Evolutionary conservation across 768 basidiomycete genomes (phyloP), one percentile per base, ranked within the genome.

Genomic region (Crepidotus variabilis): DNA sequence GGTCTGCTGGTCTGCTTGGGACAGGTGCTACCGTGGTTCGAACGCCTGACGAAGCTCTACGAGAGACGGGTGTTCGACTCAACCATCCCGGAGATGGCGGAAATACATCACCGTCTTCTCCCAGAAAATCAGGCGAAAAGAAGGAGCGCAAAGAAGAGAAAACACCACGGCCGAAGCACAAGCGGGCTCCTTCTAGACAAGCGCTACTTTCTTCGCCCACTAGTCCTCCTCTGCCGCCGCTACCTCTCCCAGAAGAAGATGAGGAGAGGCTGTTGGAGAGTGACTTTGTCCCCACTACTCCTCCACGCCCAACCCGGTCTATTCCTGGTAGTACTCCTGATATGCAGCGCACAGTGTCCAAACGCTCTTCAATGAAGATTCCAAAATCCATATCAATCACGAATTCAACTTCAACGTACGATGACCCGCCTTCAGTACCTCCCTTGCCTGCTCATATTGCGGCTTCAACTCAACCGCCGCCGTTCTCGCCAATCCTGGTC

Each of bases 41-140:
- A 55, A 92, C 91, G 0, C 91, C 91, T 7, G 84, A 87, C 60
- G 91, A 93, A 54, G 90, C 90, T 20, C 74, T 93, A 28, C 74
- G 75, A 47, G 78, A 78, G 49, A 78, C 79, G 0, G 70, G 74
- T 18, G 74, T 81, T 2, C 68, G 78, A 46, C 68, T 78, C n/a
- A 74, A 70, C 7, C 72, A 66, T 43, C 69, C 71, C 1, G 58
- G 61, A 47, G 22, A 67, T 59, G 22, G 62, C 61, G 32, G 50
- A 10, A 58, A 28, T 59, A 16, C 57, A 47, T 33, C 61, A 66
- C 28, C 35, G 22, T 36, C 32, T 43, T 47, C 55, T 22, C 35
- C 52, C 52, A 58, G 50, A 53, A 28, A 18, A 10, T 46, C 39
- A 18, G 33, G 28, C 13, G 55, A 52, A 33, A 55, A 28, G 33